A percentile compares a stretch with the other conserved stretches of the same genome.
Evolutionary conservation across 352 stramenopile species (phyloP).

Genomic region (Phytophthora pseudosyringae): DNA sequence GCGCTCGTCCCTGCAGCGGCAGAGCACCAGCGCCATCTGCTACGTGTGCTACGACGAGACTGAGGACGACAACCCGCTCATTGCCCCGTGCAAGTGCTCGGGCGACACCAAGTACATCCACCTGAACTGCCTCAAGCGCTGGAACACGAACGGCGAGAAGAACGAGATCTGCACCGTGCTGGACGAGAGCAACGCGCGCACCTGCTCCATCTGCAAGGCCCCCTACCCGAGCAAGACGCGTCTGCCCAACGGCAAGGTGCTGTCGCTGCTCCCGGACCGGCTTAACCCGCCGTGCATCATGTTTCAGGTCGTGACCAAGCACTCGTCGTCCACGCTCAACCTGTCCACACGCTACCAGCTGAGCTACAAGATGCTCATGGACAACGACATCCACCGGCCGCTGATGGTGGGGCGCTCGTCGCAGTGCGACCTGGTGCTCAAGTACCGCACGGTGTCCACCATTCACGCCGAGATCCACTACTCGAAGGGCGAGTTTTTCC

Average conservation of each 20-base stretch:
- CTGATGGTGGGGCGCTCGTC: conserved; percentile 94
- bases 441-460: conserved; percentile 95
- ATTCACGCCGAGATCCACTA: conserved; percentile 95
- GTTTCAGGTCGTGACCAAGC: conserved; percentile 90
- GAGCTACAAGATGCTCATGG: conserved; percentile 93
- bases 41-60: conserved; percentile 91
- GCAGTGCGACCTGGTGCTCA: conserved; percentile 94
- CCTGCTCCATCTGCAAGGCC: conserved; percentile 88
- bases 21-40: conserved; percentile 85
- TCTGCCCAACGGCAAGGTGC: conserved; percentile 70
- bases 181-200: conserved; percentile 84
- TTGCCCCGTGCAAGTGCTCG: conserved; percentile 95
- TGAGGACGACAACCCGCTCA: conserved; percentile 91
- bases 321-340: conserved; percentile 86
- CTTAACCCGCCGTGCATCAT: conserved; percentile 84
- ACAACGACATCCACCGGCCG: conserved; percentile 90
- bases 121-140: conserved; percentile 95
- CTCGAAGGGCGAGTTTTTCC: conserved; percentile 93
- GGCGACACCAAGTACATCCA: conserved; percentile 97
- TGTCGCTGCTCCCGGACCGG: conserved; percentile 79
- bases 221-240: conserved; percentile 86
- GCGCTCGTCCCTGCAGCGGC: conserved; percentile 67
- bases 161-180: conserved; percentile 90
- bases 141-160: conserved; percentile 93
- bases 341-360: conserved; percentile 87